A percentile compares a stretch with the other conserved stretches of the same genome.
These are phyloP conservation scores for Solanum sejunctum DNA, from an alignment of 257 asterid genomes.

Conservation along the genomic window DNA sequence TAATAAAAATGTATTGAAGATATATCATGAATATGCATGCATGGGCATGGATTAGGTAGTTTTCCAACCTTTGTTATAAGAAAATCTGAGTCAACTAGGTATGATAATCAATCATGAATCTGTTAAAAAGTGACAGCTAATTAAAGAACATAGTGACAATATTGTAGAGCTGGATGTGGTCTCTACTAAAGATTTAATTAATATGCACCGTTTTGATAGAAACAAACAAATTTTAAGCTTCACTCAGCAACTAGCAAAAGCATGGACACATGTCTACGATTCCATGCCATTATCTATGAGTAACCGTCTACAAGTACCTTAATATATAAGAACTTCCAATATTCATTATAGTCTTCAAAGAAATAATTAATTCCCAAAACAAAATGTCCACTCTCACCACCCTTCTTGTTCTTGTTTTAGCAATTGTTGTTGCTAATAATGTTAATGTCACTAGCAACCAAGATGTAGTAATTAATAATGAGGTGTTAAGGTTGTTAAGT, in stretches of 20 bases:
- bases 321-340: background rate
- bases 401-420: conserved; percentile 7
- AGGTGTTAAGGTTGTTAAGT: conserved; percentile 19
- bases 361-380: background rate
- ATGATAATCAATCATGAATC: background rate
- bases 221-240: background rate
- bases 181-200: background rate
- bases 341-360: background rate
- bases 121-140: background rate
- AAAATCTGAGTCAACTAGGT: background rate
- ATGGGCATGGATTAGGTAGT: background rate
- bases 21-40: too few species aligned
- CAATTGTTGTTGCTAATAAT: background rate
- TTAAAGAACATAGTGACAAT: background rate
- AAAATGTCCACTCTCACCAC: conserved; percentile 14
- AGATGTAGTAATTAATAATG: background rate
- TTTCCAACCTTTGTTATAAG: background rate
- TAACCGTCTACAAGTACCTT: background rate
- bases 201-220: background rate
- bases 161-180: background rate
- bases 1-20: background rate
- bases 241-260: background rate
- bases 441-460: conserved; percentile 1
- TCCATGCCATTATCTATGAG: background rate
- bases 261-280: background rate